Conservation (phyloP, 768 basidiomycete genomes). For the Boletus insuetus region DNA sequence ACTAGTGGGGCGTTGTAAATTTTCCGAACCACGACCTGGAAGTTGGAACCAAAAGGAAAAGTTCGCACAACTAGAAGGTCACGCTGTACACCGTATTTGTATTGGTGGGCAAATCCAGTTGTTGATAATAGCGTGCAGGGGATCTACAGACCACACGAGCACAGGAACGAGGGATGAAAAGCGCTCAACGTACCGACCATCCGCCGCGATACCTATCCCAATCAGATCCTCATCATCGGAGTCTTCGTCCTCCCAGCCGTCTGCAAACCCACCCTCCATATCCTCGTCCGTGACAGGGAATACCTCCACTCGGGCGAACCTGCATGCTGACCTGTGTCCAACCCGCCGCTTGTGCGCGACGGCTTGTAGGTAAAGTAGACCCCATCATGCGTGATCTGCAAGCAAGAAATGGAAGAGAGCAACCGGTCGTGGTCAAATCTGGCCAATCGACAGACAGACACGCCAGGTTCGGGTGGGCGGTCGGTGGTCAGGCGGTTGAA, state of each 20-base stretch:
- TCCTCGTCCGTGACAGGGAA: slow-evolving; percentile 8
- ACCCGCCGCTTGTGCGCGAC: background rate
- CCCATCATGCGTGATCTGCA: slow-evolving; percentile 54
- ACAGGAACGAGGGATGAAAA: background rate
- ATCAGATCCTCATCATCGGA: slow-evolving; percentile 11
- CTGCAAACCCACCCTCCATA: slow-evolving; percentile 7
- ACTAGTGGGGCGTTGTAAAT: too few relatives aligned
- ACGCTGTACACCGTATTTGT: slow-evolving; percentile 26
- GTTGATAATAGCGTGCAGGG: background rate
- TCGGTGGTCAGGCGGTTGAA: slow-evolving; percentile 23
- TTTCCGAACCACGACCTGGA: background rate
- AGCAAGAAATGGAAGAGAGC: slow-evolving; percentile 41
- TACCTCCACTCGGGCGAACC: background rate
- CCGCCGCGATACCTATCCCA: background rate
- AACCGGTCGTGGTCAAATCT: slow-evolving; percentile 11
- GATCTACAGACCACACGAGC: slow-evolving; percentile 4
- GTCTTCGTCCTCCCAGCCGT: slow-evolving; percentile 14
- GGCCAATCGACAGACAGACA: slow-evolving; percentile 18
- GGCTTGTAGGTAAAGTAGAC: slow-evolving; percentile 42
- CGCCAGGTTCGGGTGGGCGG: slow-evolving; percentile 32
- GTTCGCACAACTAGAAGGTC: slow-evolving; percentile 17
- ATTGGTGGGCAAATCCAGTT: slow-evolving; percentile 7
- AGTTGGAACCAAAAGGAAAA: background rate
- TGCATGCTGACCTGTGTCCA: background rate
- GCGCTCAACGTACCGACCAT: background rate